Base-by-base conservation (phyloP, 129 eudicot species). In the Helichrysum umbraculigerum region DNA sequence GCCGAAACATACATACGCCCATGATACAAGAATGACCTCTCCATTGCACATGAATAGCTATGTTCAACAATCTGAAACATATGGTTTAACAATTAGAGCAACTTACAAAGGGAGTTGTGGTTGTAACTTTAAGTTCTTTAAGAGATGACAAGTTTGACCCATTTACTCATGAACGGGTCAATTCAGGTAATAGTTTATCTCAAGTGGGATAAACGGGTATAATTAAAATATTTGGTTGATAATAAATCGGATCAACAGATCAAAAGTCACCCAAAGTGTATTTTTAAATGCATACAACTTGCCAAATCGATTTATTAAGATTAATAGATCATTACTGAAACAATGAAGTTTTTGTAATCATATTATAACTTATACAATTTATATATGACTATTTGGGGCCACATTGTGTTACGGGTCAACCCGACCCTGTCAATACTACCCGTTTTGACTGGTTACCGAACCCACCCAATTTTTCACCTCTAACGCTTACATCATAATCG, bases 21-120 rank as follows among this genome's bases (percentile, higher is more conserved):
- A 77, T 91, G 98, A 86, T 93, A 93, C 83, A 93, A 84, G 74
- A 93, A 93, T 42, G 98, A 93, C 81, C 97, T 93, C 90, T 93
- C 98, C 82, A 93, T 89, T 67, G 98, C 98, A 81, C 98, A 93
- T 16, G 98, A 93, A 84, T 93, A 91, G 87, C 98, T 93, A 77
- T 93, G 93, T 80, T 85, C 87, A 68, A 87, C 93, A 68, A 93
- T 83, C 98, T 93, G 92, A 71, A 83, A 80, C 72, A 60, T 74
- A 59, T 6, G 54, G 44, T 71, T 44, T 7, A 14, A n/a, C 51
- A 35, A 20, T 39, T 19, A 35, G 52, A 39, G n/a, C 17, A 67
- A 67, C 51, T 19, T 19, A 67, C n/a, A 30, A 17, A 66, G 29
- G 52, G 29, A 37, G 30, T 19, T 4, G 44, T 32, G 41, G 69